These are phyloP conservation scores for Hyphopichia homilentoma DNA, from an alignment of 805 yeast species.

Conservation along the genomic window DNA sequence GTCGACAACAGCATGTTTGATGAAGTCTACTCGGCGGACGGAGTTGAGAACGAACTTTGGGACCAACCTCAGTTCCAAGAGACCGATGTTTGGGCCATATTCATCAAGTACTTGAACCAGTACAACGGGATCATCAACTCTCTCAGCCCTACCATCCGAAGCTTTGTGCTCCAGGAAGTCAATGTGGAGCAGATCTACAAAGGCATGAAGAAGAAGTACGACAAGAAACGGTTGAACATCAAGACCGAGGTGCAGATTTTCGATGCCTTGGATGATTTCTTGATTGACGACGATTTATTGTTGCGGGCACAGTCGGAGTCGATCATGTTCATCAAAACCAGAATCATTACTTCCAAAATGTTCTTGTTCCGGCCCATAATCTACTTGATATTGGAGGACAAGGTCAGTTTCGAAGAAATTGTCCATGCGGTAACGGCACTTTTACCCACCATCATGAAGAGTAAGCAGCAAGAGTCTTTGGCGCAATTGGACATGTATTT, in stretches of 20 bases:
- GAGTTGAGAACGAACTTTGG: conserved; percentile 14
- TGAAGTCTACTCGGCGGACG: conserved; percentile 19
- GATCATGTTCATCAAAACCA: conserved; percentile 35
- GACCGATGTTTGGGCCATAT: conserved; percentile 19
- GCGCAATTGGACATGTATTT: background rate
- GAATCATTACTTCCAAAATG: conserved; percentile 31
- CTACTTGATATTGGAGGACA: conserved; percentile 28
- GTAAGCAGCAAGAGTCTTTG: background rate
- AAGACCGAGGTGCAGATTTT: conserved; percentile 10
- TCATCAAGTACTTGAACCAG: conserved; percentile 31
- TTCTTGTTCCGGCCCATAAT: conserved; percentile 31
- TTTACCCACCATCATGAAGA: background rate
- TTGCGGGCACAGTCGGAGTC: conserved; percentile 33
- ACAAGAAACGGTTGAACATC: conserved; percentile 9
- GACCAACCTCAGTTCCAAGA: conserved; percentile 19
- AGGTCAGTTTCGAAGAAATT: conserved; percentile 22
- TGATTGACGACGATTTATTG: conserved; percentile 30
- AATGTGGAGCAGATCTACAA: conserved; percentile 27
- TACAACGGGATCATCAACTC: conserved; percentile 36
- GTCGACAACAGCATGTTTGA: conserved; percentile 34
- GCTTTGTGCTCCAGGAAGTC: conserved; percentile 28
- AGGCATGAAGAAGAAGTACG: conserved; percentile 21
- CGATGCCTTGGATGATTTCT: conserved; percentile 30
- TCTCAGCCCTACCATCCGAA: conserved; percentile 29
- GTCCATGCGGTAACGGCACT: conserved; percentile 22